Evolutionary conservation across 768 basidiomycete species (phyloP).

Genomic region (Termitomyces sp.): DNA sequence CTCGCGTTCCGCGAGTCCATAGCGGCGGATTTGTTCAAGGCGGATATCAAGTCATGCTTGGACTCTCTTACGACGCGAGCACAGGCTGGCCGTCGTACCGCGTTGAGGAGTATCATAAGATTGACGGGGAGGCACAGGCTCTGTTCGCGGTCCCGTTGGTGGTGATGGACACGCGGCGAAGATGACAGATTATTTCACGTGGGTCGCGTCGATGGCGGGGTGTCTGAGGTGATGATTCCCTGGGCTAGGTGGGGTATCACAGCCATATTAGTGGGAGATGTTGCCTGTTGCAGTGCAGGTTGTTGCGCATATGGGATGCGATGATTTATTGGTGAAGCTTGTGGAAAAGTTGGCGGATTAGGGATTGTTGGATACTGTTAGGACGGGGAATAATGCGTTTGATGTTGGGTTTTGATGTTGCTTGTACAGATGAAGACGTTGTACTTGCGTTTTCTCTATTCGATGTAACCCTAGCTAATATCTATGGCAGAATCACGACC

Average conservation of each 20-base stretch:
- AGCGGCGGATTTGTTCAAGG: conserved; percentile 20
- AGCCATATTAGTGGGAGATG: conserved; percentile 29
- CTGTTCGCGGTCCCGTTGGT: conserved; percentile 14
- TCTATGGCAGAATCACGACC: no score
- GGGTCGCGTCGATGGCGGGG: conserved; percentile 30
- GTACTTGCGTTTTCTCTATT: background rate
- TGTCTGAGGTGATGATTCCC: conserved; percentile 32
- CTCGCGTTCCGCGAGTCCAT: conserved; percentile 20
- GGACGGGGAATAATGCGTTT: background rate
- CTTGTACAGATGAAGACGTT: background rate
- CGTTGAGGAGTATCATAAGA: no score
- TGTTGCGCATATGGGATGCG: conserved; percentile 28
- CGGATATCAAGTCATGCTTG: conserved; percentile 24
- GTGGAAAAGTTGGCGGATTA: background rate
- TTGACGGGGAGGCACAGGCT: no score
- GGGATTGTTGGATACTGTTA: background rate
- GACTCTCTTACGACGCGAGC: conserved; percentile 30
- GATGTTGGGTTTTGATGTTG: background rate
- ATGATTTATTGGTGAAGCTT: conserved; percentile 20
- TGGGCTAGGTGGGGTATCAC: conserved; percentile 29
- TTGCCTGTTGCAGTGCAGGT: conserved; percentile 31
- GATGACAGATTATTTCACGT: conserved; percentile 25
- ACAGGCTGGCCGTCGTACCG: conserved; percentile 28
- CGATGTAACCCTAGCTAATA: no score
- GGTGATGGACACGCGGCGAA: background rate